Conservation (phyloP, 768 basidiomycete genomes). For the Chlorophyllum brunneum region DNA sequence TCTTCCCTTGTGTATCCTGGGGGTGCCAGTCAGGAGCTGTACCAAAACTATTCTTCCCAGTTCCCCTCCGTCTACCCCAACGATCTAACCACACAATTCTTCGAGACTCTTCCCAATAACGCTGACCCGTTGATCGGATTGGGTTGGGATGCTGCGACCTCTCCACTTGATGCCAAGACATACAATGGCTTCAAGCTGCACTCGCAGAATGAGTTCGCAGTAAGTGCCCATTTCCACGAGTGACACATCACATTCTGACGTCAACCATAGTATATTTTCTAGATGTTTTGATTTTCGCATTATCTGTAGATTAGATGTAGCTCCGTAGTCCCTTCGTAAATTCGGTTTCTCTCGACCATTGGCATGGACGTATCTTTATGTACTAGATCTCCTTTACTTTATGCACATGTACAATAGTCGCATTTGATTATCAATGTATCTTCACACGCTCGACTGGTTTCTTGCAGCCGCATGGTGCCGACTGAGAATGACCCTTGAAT, state of each 20-base stretch:
- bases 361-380: slow-evolving; percentile 12
- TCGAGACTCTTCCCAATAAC: slow-evolving; percentile 25
- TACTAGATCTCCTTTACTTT: slow-evolving; percentile 4
- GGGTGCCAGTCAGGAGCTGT: slow-evolving; percentile 2
- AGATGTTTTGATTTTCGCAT: slow-evolving; percentile 7
- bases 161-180: slow-evolving; percentile 24
- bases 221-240: slow-evolving; percentile 17
- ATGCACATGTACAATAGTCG: slow-evolving; percentile 9
- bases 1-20: slow-evolving; percentile 7
- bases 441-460: slow-evolving; percentile 1
- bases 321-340: background rate
- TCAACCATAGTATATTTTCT: slow-evolving; percentile 23
- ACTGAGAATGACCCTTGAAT: background rate
- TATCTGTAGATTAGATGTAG: slow-evolving; percentile 11
- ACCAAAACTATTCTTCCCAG: slow-evolving; percentile 22
- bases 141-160: slow-evolving; percentile 25
- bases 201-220: slow-evolving; percentile 25
- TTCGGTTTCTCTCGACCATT: slow-evolving; percentile 8
- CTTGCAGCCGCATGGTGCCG: background rate
- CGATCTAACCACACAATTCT: slow-evolving; percentile 30
- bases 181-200: slow-evolving; percentile 28
- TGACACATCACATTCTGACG: slow-evolving; percentile 5
- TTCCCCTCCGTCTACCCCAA: slow-evolving; percentile 25
- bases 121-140: slow-evolving; percentile 25
- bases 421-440: slow-evolving; percentile 11